These are phyloP conservation scores for Penicillium malachiteum DNA, from an alignment of 495 filamentous ascomycete genomes.

Conservation along the genomic window DNA sequence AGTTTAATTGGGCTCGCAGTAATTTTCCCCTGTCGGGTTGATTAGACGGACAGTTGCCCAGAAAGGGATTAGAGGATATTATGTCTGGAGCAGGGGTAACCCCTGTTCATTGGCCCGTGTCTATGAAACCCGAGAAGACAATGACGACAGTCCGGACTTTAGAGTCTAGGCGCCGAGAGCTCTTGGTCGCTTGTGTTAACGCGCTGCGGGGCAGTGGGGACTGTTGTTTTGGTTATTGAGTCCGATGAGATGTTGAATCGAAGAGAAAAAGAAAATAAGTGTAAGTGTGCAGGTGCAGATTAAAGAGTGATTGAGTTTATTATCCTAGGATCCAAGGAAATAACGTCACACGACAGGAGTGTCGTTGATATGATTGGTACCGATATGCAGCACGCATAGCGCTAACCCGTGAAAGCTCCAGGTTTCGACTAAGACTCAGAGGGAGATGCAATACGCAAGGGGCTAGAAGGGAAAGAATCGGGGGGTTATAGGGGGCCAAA, in stretches of 20 bases:
- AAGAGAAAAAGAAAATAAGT: not conserved
- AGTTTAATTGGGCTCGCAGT: not conserved
- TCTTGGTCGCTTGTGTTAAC: slow-evolving; percentile 20
- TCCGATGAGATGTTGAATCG: not conserved
- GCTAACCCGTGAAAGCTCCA: slow-evolving; percentile 14
- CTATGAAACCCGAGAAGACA: slow-evolving; percentile 7
- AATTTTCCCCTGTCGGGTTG: not conserved
- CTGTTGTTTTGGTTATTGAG: not conserved
- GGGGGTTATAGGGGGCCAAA: not conserved
- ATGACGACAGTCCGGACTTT: slow-evolving; percentile 7
- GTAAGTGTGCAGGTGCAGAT: not conserved
- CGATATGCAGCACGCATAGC: slow-evolving; percentile 21
- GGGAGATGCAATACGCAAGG: slow-evolving; percentile 9
- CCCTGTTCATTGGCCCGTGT: not conserved
- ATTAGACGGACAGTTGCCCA: not conserved
- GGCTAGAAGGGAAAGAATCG: not conserved
- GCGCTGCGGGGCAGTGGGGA: slow-evolving; percentile 18
- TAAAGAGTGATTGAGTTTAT: slow-evolving; percentile 1
- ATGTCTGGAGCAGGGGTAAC: not conserved
- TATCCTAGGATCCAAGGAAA: not conserved
- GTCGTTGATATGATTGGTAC: slow-evolving; percentile 10
- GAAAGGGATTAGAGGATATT: not conserved
- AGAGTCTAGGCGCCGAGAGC: slow-evolving; percentile 11
- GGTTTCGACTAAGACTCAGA: not conserved
- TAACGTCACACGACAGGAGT: slow-evolving; percentile 14